Evolutionary conservation across 2,329 filamentous ascomycete species (phyloP), one percentile per base, ranked within the genome.

Genomic region (Xylariaceae sp.): DNA sequence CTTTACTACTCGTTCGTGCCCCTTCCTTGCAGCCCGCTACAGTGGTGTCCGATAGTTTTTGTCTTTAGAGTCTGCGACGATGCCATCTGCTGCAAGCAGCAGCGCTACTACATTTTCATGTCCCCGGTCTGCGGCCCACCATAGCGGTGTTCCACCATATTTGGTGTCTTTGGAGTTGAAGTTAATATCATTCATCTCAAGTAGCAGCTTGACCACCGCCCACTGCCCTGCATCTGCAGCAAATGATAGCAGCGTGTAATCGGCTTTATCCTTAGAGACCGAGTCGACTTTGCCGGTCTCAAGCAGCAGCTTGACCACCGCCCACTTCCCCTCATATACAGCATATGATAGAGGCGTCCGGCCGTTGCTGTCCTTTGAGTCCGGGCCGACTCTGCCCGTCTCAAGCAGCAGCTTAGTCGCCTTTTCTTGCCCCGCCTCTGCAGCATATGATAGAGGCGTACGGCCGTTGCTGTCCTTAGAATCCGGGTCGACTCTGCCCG

Each of bases 361-460:
- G 13, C 9, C 9, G 11, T 35, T 8, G 7, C 15, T n/a, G n/a
- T n/a, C 24, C 18, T 26, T 39, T 2, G 29, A 47, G 23, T 47
- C 30, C 9, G 36, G 29, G 7, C 47, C n/a, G 15, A 53, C 50
- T 15, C n/a, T 9, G 20, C 36, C 23, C 1, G 2, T 41, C 4
- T 24, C 27, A 11, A 52, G 41, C 10, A 52, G 49, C 16, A 36
- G 15, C 13, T 11, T 35, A 9, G 46, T 42, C 4, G 42, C 15
- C 6, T n/a, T 42, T 18, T 52, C 42, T 13, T 24, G 49, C 11
- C 42, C 42, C 6, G n/a, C 15, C 18, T n/a, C 11, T 4, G 36
- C 42, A 29, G 49, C 49, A 35, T 29, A 40, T 11, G 27, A 43
- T 18, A 50, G 21, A n/a, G 41, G 49, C 11, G 49, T 52, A n/a